These are phyloP conservation scores for Entamoeba nuttalli DNA, from an alignment of 208 protist species.

Conservation along the genomic window DNA sequence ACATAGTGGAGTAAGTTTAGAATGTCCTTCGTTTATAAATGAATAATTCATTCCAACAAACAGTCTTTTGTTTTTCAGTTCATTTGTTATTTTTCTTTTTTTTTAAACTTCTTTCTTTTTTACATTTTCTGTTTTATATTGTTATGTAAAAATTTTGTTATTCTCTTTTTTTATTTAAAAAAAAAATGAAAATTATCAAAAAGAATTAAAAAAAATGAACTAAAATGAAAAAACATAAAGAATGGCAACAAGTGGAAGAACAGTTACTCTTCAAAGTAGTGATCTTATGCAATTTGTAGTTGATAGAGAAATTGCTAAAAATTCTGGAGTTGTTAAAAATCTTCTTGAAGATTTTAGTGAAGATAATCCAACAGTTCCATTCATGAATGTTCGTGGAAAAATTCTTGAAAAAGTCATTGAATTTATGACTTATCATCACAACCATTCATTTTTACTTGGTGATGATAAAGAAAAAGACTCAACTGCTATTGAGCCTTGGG, in stretches of 20 bases:
- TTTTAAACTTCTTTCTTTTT: too few species aligned
- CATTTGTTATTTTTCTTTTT: too few species aligned
- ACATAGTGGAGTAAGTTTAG: not conserved
- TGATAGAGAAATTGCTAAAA: constrained; percentile 54
- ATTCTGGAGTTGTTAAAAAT: constrained; percentile 62
- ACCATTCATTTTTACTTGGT: constrained; percentile 54
- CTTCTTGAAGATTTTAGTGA: constrained; percentile 64
- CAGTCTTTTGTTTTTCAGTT: too few species aligned
- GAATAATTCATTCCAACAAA: not conserved
- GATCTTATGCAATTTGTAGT: constrained; percentile 56
- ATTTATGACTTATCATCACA: constrained; percentile 71
- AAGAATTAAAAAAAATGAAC: too few species aligned
- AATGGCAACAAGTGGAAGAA: not conserved
- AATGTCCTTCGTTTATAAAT: not conserved
- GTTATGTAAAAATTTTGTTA: too few species aligned
- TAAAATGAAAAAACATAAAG: not conserved
- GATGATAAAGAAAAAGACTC: constrained; percentile 33
- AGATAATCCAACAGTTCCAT: constrained; percentile 55
- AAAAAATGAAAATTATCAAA: not conserved
- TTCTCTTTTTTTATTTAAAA: not conserved
- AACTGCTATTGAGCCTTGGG: constrained; percentile 54
- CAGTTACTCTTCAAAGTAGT: constrained; percentile 61
- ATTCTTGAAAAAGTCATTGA: constrained; percentile 66
- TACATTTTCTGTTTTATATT: too few species aligned
- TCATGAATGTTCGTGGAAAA: constrained; percentile 59